Evolutionary conservation across 345 rosid species (phyloP).

Genomic region (Citrus glauca): DNA sequence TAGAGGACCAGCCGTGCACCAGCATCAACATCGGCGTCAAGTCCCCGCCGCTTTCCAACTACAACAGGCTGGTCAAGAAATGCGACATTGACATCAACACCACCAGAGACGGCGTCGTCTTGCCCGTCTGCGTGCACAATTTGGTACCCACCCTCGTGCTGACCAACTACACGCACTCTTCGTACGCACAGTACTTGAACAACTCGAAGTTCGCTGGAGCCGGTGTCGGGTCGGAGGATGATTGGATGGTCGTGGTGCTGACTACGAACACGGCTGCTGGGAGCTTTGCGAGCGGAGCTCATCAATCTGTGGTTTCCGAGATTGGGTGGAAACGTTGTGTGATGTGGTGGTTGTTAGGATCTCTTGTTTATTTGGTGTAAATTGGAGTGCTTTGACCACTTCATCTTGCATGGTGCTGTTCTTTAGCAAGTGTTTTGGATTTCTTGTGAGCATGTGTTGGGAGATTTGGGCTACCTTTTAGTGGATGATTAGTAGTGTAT

Average conservation of each 20-base stretch:
- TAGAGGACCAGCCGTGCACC: slow-evolving; percentile 54
- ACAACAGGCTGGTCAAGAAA: slow-evolving; percentile 40
- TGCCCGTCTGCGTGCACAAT: slow-evolving; percentile 64
- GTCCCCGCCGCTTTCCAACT: slow-evolving; percentile 33
- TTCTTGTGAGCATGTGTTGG: background rate
- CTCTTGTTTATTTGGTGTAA: slow-evolving; percentile 3
- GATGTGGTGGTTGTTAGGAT: slow-evolving; percentile 13
- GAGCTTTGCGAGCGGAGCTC: slow-evolving; percentile 36
- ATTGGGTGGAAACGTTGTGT: slow-evolving; percentile 3
- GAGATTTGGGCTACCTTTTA: too few relatives aligned
- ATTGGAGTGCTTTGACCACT: slow-evolving; percentile 8
- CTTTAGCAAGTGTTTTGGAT: too few relatives aligned
- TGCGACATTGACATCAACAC: slow-evolving; percentile 52
- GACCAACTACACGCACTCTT: slow-evolving; percentile 60
- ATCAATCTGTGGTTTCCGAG: background rate
- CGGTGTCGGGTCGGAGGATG: slow-evolving; percentile 65
- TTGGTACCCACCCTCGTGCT: slow-evolving; percentile 61
- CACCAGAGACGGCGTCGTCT: slow-evolving; percentile 47
- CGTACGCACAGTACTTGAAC: slow-evolving; percentile 47
- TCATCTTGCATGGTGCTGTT: background rate
- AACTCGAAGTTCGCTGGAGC: slow-evolving; percentile 54
- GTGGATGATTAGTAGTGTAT: background rate
- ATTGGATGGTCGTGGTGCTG: slow-evolving; percentile 77
- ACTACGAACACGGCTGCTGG: slow-evolving; percentile 42
- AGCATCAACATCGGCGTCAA: slow-evolving; percentile 16